Evolutionary conservation across 768 basidiomycete species (phyloP), one percentile per base, ranked within the genome.

Genomic region (Panus rudis): DNA sequence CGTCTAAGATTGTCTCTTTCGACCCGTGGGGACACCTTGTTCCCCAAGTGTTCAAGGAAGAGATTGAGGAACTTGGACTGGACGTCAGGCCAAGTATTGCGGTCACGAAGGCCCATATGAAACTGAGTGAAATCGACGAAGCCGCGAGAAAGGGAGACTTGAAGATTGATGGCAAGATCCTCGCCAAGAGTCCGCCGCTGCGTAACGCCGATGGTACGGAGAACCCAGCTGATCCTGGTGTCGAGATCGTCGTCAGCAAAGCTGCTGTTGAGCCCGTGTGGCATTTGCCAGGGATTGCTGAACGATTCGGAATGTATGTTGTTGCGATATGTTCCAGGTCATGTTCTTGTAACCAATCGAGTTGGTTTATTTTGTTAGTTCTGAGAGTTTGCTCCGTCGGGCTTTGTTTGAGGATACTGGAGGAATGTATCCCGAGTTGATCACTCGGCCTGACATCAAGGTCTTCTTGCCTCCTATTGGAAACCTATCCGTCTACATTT

Each of bases 241-340:
- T 97, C 14, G 94, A 98, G 67, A 77, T 97, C 11, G 77, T 68
- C 35, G 76, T 85, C n/a, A 82, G 79, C 59, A 97, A 97, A 66
- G 93, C 92, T 0, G 93, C 94, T 0, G 84, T 97, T 6, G 94
- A 97, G 58, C 94, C 93, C 0, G 92, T 97, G 12, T 97, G 93
- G 93, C 90, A 85, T 60, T 67, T 96, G 1, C 93, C 93, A 33
- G 91, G 92, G 10, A 81, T 98, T 2, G 94, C 94, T 0, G 85
- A 89, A 52, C 71, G 94, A n/a, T 91, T 98, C 54, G 85, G 82
- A 17, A 92, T 96, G 89, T 88, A 53, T 57, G 85, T 71, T 32
- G 10, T 44, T 31, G 13, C 42, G 14, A 42, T 14, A 13, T 6
- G 28, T n/a, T 10, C 28, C 10, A 30, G 10, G 28, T 30, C 10